phyloP scores from a whole-genome alignment of 176 grass and related monocot genomes.

The Alloteropsis semialata region DNA sequence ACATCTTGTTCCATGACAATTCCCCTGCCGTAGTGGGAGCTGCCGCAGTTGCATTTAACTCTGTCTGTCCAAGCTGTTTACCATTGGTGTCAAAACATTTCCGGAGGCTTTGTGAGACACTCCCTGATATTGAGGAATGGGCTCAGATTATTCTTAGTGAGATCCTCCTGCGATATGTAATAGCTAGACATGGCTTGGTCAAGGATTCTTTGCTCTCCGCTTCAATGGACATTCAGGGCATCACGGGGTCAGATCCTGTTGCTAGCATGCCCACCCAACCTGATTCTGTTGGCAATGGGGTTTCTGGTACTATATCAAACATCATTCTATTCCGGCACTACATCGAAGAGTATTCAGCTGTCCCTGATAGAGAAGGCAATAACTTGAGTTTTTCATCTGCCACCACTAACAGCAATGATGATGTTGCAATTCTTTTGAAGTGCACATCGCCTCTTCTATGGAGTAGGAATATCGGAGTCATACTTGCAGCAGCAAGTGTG shows the following conservation, averaged over 20 bases:
- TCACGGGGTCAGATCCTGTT: conserved; percentile 23
- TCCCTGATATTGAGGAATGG: conserved; percentile 97
- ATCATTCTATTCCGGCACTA: conserved; percentile 57
- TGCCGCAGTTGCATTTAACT: conserved; percentile 75
- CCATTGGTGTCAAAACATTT: conserved; percentile 70
- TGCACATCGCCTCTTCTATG: conserved; percentile 85
- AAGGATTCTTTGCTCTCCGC: conserved; percentile 70
- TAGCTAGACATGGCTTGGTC: conserved; percentile 86
- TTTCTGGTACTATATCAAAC: conserved; percentile 39
- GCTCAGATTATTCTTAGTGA: conserved; percentile 78
- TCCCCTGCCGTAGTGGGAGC: conserved; percentile 76
- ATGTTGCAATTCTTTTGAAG: conserved; percentile 72
- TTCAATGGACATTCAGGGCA: conserved; percentile 11
- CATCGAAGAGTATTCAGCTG: conserved; percentile 49
- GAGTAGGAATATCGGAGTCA: conserved; percentile 87
- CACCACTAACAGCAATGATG: conserved; percentile 59
- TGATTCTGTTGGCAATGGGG: neutral
- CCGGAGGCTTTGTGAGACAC: conserved; percentile 67
- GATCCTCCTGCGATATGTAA: conserved; percentile 76
- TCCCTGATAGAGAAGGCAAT: conserved; percentile 9
- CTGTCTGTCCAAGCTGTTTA: conserved; percentile 69
- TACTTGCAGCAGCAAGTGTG: conserved; percentile 86
- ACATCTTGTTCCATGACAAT: conserved; percentile 67
- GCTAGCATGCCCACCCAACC: conserved; percentile 11
- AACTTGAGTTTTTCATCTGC: conserved; percentile 14